Evolutionary conservation across 108 stramenopile genomes (phyloP), one percentile per base, ranked within the genome.

Genomic region (Poteriospumella lacustris): DNA sequence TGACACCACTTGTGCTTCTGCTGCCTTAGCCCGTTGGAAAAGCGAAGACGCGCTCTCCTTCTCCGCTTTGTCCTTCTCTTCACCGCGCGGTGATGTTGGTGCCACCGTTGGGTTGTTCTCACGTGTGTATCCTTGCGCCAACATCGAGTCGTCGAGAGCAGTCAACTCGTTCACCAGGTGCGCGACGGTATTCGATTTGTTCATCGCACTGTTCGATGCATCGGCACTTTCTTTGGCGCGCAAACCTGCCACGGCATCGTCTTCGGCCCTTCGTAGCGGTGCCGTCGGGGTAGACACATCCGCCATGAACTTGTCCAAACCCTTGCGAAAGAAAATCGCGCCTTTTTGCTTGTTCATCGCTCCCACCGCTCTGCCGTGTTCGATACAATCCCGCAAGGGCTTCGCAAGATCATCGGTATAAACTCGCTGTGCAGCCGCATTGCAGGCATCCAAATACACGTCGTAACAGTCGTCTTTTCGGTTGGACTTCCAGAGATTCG

Each of bases 391-490:
- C 9, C 36, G 15, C 70, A 73, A 24, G 31, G 70, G 70, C 33
- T 38, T 15, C 9, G 9, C 26, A 9, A 73, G 70, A 44, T 73
- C 70, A 3, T 15, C 15, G 9, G 70, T 34, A 36, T 28, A 38
- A 9, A 73, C 26, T 24, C 47, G 12, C n/a, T 44, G 26, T 5
- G 5, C 5, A 5, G 12, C 33, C 28, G 12, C 3, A 5, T 29
- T 43, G 1, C 79, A 75, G 31, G 60, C 59, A 5, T 76, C 39
- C 26, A 70, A 62, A 69, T 86, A 86, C 1, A 82, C 44, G n/a
- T 59, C 81, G 43, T 43, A 84, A 39, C 85, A 86, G 9, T 84
- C 85, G 15, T 76, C 79, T 41, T 81, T 44, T 34, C 80, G 80
- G 28, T 78, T 72, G 33, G 31, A 52, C 68, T 68, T 79, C 85